Evolutionary conservation across 2,329 filamentous ascomycete species (phyloP), one percentile per base, ranked within the genome.

Genomic region (Penicillium sp.): DNA sequence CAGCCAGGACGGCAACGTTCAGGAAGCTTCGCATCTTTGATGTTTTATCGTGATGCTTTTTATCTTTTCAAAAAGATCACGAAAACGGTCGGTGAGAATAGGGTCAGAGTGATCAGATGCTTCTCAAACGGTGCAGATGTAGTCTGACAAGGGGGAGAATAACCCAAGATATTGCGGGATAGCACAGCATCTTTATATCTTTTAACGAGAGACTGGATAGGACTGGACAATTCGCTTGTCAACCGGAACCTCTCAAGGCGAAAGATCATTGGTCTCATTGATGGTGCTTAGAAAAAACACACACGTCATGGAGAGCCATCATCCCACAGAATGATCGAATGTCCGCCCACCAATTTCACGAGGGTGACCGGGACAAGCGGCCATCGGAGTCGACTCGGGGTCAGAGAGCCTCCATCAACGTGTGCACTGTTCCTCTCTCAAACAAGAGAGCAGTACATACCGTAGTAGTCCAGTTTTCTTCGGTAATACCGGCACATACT

Each of bases 11-110:
- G 39, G 67, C 61, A 27, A 69, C 46, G 39, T 65, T 62, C 48
- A 65, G 55, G 47, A 73, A 54, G 40, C 63, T 63, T 58, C 66
- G 69, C 69, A 74, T 74, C 13, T 35, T 55, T 24, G 11, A 32
- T 5, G 29, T 11, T 3, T 28, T 32, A 11, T 32, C 29, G 7
- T 32, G 7, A 8, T 32, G 6, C 29, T 32, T 32, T 32, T 32
- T 32, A 11, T 32, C 9, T 32, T 32, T 32, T 5, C 8, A 32
- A 11, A 7, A 11, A 11, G 29, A 8, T 7, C 11, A 32, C 7
- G n/a, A 33, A 38, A 38, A 11, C 11, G 25, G 35, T 18, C 32
- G 27, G 11, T 6, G 36, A 24, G 18, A 24, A 43, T 32, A 18
- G 42, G n/a, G 18, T 12, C n/a, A 12, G 5, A 18, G 25, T 43